These are phyloP conservation scores for Collybiopsis confluens DNA, from an alignment of 768 basidiomycete genomes.

Conservation along the genomic window DNA sequence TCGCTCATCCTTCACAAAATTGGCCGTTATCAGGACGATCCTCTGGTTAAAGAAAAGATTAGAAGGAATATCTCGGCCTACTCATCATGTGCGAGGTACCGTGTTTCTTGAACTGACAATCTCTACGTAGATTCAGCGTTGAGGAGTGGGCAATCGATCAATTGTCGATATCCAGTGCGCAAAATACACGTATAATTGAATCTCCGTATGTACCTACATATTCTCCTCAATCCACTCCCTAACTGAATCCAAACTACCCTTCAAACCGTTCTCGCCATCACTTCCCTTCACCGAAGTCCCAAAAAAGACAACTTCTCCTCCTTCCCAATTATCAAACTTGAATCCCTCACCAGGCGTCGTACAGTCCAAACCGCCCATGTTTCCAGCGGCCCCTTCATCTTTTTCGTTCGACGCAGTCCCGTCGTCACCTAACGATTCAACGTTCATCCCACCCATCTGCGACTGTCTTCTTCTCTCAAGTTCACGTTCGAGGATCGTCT, in stretches of 20 bases:
- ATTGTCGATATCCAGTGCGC: too few relatives aligned
- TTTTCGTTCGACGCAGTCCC: neutral
- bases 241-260: slow-evolving; percentile 38
- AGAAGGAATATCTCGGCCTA: too few relatives aligned
- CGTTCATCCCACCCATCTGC: slow-evolving; percentile 59
- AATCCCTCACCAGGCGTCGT: slow-evolving; percentile 51
- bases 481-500: slow-evolving; percentile 77
- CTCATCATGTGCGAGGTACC: too few relatives aligned
- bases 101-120: too few relatives aligned
- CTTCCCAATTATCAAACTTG: slow-evolving; percentile 80
- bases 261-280: slow-evolving; percentile 27
- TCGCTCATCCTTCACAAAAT: too few relatives aligned
- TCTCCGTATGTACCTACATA: slow-evolving; percentile 18
- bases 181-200: too few relatives aligned
- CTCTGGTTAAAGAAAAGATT: too few relatives aligned
- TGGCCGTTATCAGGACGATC: too few relatives aligned
- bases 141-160: too few relatives aligned
- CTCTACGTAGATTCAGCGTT: too few relatives aligned
- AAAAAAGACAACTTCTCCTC: slow-evolving; percentile 68
- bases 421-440: slow-evolving; percentile 68
- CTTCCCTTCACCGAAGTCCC: slow-evolving; percentile 45
- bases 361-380: slow-evolving; percentile 75
- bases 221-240: slow-evolving; percentile 46
- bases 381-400: slow-evolving; percentile 38
- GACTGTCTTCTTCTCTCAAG: slow-evolving; percentile 71